Conservation (phyloP, 768 basidiomycete species). For the Tylopilus sp. region DNA sequence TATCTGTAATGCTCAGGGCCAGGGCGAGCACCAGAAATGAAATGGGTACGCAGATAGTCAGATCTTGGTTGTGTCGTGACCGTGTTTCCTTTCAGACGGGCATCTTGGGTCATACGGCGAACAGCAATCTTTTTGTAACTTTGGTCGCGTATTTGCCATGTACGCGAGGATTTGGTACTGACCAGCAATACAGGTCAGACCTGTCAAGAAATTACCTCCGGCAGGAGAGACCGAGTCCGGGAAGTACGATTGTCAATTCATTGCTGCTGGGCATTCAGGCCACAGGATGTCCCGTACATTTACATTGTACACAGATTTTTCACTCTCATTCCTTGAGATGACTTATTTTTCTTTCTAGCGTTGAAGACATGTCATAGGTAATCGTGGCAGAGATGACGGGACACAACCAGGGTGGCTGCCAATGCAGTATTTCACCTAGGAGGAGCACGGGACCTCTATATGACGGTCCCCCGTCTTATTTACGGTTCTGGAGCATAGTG, state of each 20-base stretch:
- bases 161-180: background rate
- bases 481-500: too few relatives aligned
- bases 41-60: constrained; percentile 85
- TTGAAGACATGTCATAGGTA: constrained; percentile 60
- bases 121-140: constrained; percentile 64
- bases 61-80: background rate
- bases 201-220: constrained; percentile 38
- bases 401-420: constrained; percentile 62
- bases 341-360: constrained; percentile 37
- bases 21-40: constrained; percentile 61
- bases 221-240: constrained; percentile 15
- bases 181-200: constrained; percentile 50
- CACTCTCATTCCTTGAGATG: background rate
- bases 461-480: too few relatives aligned
- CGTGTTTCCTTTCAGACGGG: constrained; percentile 52
- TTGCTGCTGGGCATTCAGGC: constrained; percentile 69
- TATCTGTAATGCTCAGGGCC: constrained; percentile 55
- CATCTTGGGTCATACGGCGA: constrained; percentile 72
- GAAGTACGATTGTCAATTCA: constrained; percentile 56
- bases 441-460: background rate
- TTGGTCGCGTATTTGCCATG: background rate
- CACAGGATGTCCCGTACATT: constrained; percentile 81
- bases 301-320: constrained; percentile 42
- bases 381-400: constrained; percentile 48
- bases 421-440: constrained; percentile 44